phyloP scores from a whole-genome alignment of 192 early-diverging fungal genomes.

The Pilaira anomala region DNA sequence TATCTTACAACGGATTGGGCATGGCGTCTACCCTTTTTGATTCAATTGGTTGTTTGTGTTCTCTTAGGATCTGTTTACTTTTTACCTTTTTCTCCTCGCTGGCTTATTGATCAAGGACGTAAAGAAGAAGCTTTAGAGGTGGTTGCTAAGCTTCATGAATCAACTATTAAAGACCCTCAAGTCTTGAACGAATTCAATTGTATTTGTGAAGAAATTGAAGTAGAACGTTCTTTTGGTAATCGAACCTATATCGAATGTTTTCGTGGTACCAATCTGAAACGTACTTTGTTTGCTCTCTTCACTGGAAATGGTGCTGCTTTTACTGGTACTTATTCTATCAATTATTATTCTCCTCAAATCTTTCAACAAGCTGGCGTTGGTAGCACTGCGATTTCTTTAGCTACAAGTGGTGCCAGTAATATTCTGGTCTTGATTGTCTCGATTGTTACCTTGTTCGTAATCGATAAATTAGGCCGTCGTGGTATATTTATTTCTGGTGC shows the following conservation, averaged over 20 bases:
- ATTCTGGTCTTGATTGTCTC: conserved; percentile 27
- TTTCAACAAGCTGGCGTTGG: conserved; percentile 33
- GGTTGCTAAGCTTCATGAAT: conserved; percentile 62
- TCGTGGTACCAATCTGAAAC: conserved; percentile 53
- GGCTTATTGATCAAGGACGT: conserved; percentile 69
- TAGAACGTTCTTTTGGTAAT: conserved; percentile 61
- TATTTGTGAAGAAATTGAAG: conserved; percentile 59
- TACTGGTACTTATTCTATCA: conserved; percentile 33
- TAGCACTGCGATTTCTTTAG: conserved; percentile 19
- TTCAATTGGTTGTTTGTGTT: conserved; percentile 75
- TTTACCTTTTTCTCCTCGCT: conserved; percentile 85
- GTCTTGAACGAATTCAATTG: conserved; percentile 64
- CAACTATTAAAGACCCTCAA: conserved; percentile 44
- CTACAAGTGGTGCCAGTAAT: conserved; percentile 35
- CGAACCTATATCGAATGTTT: conserved; percentile 60
- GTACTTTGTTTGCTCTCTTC: conserved; percentile 61
- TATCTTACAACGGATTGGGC: conserved; percentile 41
- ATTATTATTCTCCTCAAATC: conserved; percentile 39
- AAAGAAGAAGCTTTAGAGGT: conserved; percentile 69
- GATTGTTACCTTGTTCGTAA: conserved; percentile 43
- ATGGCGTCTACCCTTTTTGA: conserved; percentile 79
- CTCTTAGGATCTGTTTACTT: conserved; percentile 60
- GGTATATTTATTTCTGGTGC: conserved; percentile 72
- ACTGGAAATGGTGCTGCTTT: conserved; percentile 42
- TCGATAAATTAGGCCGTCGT: conserved; percentile 82